phyloP scores from a whole-genome alignment of 73 alveolate genomes.

The Strombidium stylifer region DNA sequence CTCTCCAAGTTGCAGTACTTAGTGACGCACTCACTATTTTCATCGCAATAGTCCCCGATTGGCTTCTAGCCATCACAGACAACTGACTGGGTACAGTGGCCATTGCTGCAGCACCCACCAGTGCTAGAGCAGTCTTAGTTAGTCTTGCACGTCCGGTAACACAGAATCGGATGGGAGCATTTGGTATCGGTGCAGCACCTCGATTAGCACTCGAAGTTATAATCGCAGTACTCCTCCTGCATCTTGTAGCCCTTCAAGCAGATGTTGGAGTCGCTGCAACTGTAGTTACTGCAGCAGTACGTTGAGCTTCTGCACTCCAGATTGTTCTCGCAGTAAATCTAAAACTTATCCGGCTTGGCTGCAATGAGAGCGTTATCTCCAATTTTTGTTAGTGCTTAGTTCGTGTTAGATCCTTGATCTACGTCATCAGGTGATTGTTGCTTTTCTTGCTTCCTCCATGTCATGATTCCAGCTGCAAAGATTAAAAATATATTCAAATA shows the following conservation, averaged over 20 bases:
- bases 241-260: slow-evolving; percentile 34
- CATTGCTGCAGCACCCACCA: slow-evolving; percentile 33
- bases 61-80: slow-evolving; percentile 20
- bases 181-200: slow-evolving; percentile 16
- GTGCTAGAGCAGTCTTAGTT: slow-evolving; percentile 29
- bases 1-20: slow-evolving; percentile 1
- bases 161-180: slow-evolving; percentile 33
- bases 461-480: too few species aligned
- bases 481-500: too few species aligned
- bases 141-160: slow-evolving; percentile 12
- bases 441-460: too few species aligned
- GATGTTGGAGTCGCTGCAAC: slow-evolving; percentile 18
- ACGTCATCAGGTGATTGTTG: too few species aligned
- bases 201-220: slow-evolving; percentile 29
- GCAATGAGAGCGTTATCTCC: too few species aligned
- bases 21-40: slow-evolving; percentile 7
- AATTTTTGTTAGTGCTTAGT: too few species aligned
- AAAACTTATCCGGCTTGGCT: too few species aligned
- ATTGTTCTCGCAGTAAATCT: slow-evolving; percentile 12
- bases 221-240: slow-evolving; percentile 29
- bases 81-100: slow-evolving; percentile 39
- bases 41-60: slow-evolving; percentile 17
- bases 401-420: too few species aligned
- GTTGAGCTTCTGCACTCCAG: slow-evolving; percentile 10
- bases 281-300: slow-evolving; percentile 17